These are phyloP conservation scores for Cucumis cinereus DNA, from an alignment of 306 rosid genomes.

Conservation along the genomic window DNA sequence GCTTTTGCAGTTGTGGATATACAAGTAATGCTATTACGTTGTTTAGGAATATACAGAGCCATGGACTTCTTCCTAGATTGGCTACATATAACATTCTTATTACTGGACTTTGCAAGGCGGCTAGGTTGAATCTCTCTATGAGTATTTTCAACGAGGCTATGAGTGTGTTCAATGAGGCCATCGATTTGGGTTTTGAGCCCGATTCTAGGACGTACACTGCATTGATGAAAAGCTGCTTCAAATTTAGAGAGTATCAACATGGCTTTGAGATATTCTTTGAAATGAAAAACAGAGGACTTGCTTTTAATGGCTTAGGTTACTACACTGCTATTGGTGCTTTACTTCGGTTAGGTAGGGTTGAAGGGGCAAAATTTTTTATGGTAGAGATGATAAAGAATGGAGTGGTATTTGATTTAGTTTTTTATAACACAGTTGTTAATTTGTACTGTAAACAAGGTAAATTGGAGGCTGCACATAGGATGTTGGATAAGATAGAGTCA, in stretches of 20 bases:
- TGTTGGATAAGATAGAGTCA: conserved; percentile 51
- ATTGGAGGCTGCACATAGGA: conserved; percentile 39
- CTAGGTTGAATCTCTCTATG: conserved; percentile 8
- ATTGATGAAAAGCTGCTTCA: conserved; percentile 57
- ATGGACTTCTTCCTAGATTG: conserved; percentile 45
- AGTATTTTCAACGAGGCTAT: conserved; percentile 13
- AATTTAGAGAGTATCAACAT: conserved; percentile 24
- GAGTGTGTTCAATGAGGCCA: conserved; percentile 37
- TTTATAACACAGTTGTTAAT: conserved; percentile 47
- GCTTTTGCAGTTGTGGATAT: conserved; percentile 52
- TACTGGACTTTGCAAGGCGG: conserved; percentile 56
- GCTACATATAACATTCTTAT: conserved; percentile 56
- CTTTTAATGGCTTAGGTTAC: conserved; percentile 60
- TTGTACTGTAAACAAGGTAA: conserved; percentile 51
- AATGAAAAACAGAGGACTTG: conserved; percentile 51
- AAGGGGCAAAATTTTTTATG: conserved; percentile 41
- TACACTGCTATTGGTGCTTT: conserved; percentile 61
- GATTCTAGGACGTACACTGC: conserved; percentile 53
- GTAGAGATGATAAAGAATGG: conserved; percentile 38
- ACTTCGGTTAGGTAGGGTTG: conserved; percentile 41
- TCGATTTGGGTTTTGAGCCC: conserved; percentile 39
- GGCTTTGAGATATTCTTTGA: conserved; percentile 53
- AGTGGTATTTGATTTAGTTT: conserved; percentile 46
- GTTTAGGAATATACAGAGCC: conserved; percentile 44
- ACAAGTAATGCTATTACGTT: conserved; percentile 41